Base-by-base conservation (phyloP, 192 early-diverging fungal genomes). In the Nowakowskiella sp. region DNA sequence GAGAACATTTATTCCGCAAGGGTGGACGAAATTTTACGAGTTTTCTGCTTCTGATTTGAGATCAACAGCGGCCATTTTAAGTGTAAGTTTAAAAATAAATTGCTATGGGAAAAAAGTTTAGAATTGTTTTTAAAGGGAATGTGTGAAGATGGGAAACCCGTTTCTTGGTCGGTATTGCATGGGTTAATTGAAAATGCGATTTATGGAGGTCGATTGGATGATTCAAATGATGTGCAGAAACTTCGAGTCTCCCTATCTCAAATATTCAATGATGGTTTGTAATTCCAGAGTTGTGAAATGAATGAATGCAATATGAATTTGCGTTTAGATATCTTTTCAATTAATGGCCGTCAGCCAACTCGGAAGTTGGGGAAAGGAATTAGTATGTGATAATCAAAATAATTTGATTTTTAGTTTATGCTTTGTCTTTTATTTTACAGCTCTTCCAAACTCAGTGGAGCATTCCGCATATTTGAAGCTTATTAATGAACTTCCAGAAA, bases 21-120 rank as follows among this genome's bases (percentile, higher is more conserved):
- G 76, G 5, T 81, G 79, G 79, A 74, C 65, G 42, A 81, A 81
- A 51, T 77, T 79, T 33, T 81, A 81, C 49, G 79, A 81, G 54
- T 81, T 74, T 57, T 77, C 73, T 4, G 61, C 67, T 24, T 73
- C 77, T 0, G 79, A 81, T 56, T 52, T 81, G 47, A 47, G 78
- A 19, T 73, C 70, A 0, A 68, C 66, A 58, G 73, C 78, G 7
- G 76, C 74, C 9, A 42, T 80, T 23, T 39, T 80, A 30, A 51
- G 36, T 25, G 71, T 73, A 67, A 68, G 33, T 1, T 1, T 29
- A 26, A 47, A 13, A 7, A 51, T 2, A n/a, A n/a, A n/a, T n/a
- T n/a, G n/a, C n/a, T 60, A 48, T 27, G 57, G 31, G 28, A 62
- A 43, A 28, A 27, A 27, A 9, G 23, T 31, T 44, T 28, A 22